Percentiles rank a stretch among this genome's conserved stretches.
These are phyloP conservation scores for Ophiostoma ulmi DNA, from an alignment of 2,329 filamentous ascomycete species.

Conservation along the genomic window DNA sequence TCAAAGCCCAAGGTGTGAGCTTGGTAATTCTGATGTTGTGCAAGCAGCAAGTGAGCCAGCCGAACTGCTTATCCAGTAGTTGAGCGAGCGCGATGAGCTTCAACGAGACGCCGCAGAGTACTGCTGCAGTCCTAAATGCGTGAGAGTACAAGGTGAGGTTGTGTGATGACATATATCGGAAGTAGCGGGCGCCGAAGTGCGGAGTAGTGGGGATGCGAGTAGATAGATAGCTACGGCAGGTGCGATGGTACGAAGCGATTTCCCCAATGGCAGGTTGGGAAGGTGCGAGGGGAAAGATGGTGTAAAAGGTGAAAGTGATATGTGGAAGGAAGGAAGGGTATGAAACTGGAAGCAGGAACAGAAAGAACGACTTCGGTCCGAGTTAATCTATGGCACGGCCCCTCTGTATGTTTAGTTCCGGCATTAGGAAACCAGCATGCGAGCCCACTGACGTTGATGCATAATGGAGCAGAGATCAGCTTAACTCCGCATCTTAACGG, in stretches of 20 bases:
- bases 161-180: constrained; percentile 4
- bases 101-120: no score
- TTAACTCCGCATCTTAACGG: constrained; percentile 13
- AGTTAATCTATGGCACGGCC: background rate
- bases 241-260: background rate
- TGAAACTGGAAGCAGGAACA: background rate
- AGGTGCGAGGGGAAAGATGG: background rate
- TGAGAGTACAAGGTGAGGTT: background rate
- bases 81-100: background rate
- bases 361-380: background rate
- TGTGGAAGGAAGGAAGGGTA: background rate
- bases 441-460: constrained; percentile 6
- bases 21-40: background rate
- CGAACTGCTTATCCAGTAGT: background rate
- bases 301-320: background rate
- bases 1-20: background rate
- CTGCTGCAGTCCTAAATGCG: no score
- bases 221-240: background rate
- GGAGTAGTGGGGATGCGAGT: constrained; percentile 7
- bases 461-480: background rate
- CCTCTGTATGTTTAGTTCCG: background rate
- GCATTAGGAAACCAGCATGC: constrained; percentile 2
- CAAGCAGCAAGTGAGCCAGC: background rate
- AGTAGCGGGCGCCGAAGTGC: constrained; percentile 7
- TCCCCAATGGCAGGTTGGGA: background rate